These are phyloP conservation scores for Dendryphion nanum DNA, from an alignment of 2,329 filamentous ascomycete genomes.

Conservation along the genomic window DNA sequence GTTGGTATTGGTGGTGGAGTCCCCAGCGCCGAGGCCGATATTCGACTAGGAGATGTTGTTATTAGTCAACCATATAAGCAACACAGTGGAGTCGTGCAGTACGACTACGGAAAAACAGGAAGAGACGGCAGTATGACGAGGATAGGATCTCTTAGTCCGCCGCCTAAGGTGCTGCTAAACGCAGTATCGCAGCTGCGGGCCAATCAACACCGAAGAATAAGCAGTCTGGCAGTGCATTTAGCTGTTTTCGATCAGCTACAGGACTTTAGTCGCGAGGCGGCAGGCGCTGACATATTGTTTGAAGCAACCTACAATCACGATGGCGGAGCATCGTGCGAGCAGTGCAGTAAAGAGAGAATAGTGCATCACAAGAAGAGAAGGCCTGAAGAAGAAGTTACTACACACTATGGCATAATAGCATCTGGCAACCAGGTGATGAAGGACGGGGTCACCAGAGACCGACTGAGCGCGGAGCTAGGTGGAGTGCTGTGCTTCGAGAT, in stretches of 20 bases:
- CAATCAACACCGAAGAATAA: neutral
- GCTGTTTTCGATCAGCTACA: neutral
- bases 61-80: neutral
- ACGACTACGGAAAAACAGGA: constrained; percentile 1
- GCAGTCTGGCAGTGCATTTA: neutral
- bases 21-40: neutral
- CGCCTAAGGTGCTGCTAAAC: constrained; percentile 1
- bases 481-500: constrained; percentile 4
- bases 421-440: constrained; percentile 4
- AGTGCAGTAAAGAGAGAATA: neutral
- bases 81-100: neutral
- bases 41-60: constrained; percentile 3
- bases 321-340: neutral
- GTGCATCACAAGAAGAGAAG: neutral
- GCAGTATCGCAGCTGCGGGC: neutral
- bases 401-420: constrained; percentile 1
- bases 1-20: constrained; percentile 4
- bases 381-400: neutral
- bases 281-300: constrained; percentile 1
- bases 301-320: constrained; percentile 2
- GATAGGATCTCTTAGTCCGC: neutral
- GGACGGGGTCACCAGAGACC: constrained; percentile 1
- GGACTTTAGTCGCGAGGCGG: neutral
- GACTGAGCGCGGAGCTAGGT: neutral
- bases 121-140: neutral